phyloP scores from a whole-genome alignment of 2,329 filamentous ascomycete species.

The Cercospora beticola region DNA sequence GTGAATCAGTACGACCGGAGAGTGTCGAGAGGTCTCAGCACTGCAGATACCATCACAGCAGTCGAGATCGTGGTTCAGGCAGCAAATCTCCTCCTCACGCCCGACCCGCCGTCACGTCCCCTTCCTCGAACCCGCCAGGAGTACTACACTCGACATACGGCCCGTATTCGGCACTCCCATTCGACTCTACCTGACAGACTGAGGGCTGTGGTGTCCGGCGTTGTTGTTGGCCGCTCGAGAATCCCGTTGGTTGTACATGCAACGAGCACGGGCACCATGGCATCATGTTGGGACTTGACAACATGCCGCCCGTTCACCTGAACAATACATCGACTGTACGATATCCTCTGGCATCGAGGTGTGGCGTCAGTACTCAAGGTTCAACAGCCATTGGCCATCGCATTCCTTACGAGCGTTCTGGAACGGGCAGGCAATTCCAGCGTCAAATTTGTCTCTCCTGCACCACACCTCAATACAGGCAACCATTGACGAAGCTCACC shows the following conservation, averaged over 20 bases:
- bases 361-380: not conserved
- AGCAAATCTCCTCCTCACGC: not conserved
- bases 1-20: constrained; percentile 11
- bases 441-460: constrained; percentile 7
- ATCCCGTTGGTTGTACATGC: constrained; percentile 3
- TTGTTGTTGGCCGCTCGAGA: not conserved
- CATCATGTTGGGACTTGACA: not conserved
- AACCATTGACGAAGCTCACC: not conserved
- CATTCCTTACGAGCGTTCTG: constrained; percentile 9
- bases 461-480: not conserved
- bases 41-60: not conserved
- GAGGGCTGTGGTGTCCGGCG: not conserved
- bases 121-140: not conserved
- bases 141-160: not conserved
- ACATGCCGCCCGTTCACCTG: not conserved
- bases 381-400: not conserved
- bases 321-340: constrained; percentile 2
- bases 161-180: not conserved
- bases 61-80: not conserved
- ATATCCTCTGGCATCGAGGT: not conserved
- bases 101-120: not conserved
- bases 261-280: constrained; percentile 1
- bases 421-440: constrained; percentile 13
- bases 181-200: not conserved
- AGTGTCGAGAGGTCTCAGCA: not conserved